A percentile compares a stretch with the other conserved stretches of the same genome.
Evolutionary conservation across 2,329 filamentous ascomycete genomes (phyloP).

Genomic region (Rachicladosporium sp.): DNA sequence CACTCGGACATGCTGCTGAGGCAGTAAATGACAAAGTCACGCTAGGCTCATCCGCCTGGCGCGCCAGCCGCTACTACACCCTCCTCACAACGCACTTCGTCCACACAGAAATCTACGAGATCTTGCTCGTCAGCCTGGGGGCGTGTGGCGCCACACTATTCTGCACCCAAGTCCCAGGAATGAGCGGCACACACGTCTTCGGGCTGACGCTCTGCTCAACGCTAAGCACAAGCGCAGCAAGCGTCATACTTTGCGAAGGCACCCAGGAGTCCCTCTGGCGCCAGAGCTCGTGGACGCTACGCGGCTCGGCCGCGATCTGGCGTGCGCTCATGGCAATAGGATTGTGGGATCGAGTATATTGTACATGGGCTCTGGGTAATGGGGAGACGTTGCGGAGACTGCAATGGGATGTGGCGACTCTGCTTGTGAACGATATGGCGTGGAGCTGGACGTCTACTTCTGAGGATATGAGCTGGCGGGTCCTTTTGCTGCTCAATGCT

Average conservation of each 20-base stretch:
- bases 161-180: constrained; percentile 6
- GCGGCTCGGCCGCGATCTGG: constrained; percentile 2
- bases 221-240: neutral
- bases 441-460: too few species aligned
- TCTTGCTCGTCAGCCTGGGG: constrained; percentile 3
- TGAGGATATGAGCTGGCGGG: too few species aligned
- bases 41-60: too few species aligned
- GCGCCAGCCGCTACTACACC: constrained; percentile 6
- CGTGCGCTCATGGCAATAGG: constrained; percentile 3
- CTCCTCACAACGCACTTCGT: constrained; percentile 7
- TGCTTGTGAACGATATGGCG: too few species aligned
- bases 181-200: constrained; percentile 4
- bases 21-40: too few species aligned
- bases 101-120: constrained; percentile 4
- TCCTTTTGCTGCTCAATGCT: too few species aligned
- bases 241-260: too few species aligned
- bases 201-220: constrained; percentile 5
- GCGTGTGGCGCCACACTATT: neutral
- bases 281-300: neutral
- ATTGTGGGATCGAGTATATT: constrained; percentile 1
- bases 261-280: neutral
- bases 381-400: too few species aligned
- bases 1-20: too few species aligned
- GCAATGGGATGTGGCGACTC: too few species aligned
- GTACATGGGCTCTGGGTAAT: too few species aligned